Evolutionary conservation across 116 monocot genomes (phyloP).

Genomic region (Cymodocea nodosa): DNA sequence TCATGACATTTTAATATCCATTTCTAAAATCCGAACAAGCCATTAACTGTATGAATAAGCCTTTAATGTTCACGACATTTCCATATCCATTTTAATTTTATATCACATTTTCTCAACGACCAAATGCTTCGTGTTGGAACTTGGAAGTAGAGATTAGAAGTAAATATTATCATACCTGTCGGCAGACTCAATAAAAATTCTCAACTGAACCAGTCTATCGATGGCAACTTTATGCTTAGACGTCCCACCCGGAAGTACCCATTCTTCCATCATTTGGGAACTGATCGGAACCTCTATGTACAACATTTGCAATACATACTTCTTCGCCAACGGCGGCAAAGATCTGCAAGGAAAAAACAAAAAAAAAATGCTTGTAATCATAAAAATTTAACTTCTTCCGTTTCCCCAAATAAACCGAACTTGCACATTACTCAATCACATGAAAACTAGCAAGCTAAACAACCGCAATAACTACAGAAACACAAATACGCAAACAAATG

Average conservation of each 20-base stretch:
- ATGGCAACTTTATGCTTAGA: conserved; percentile 93
- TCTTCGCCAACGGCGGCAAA: conserved; percentile 89
- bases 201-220: conserved; percentile 75
- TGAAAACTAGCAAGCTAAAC: background rate
- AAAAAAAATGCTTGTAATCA: background rate
- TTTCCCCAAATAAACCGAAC: too few species aligned
- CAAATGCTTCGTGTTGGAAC: background rate
- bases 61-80: too few species aligned
- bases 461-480: background rate
- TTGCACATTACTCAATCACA: too few species aligned
- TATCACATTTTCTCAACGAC: background rate
- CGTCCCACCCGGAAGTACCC: conserved; percentile 67
- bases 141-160: too few species aligned
- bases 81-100: too few species aligned
- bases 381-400: background rate
- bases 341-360: conserved; percentile 32
- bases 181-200: conserved; percentile 65
- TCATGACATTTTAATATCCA: too few species aligned
- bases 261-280: conserved; percentile 76
- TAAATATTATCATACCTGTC: conserved; percentile 42
- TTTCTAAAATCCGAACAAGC: too few species aligned
- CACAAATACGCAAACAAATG: background rate
- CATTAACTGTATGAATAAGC: too few species aligned
- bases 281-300: conserved; percentile 59
- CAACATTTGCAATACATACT: conserved; percentile 83